Conservation (phyloP, 2,329 filamentous ascomycete genomes). For the Aspergillus jensenii region DNA sequence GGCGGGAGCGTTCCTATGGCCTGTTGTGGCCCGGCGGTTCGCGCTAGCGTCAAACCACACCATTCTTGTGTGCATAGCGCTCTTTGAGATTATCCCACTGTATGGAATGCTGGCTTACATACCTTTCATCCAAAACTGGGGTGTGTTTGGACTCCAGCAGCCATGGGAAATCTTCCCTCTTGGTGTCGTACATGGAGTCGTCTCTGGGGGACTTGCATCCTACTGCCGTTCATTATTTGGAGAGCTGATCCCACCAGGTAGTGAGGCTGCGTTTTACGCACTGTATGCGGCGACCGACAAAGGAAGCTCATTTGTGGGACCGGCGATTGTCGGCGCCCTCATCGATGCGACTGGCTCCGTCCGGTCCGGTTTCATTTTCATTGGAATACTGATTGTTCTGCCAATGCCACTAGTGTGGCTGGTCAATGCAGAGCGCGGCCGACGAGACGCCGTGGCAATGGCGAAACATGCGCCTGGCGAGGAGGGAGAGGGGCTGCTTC, state of each 20-base stretch:
- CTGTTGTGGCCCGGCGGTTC: slow-evolving; percentile 67
- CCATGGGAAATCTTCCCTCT: slow-evolving; percentile 93
- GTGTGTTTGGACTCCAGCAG: slow-evolving; percentile 76
- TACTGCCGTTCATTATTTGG: slow-evolving; percentile 88
- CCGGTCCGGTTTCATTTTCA: slow-evolving; percentile 82
- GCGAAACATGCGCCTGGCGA: slow-evolving; percentile 25
- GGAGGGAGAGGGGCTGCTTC: slow-evolving; percentile 31
- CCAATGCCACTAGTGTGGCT: slow-evolving; percentile 79
- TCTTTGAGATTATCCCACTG: slow-evolving; percentile 88
- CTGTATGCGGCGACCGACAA: slow-evolving; percentile 95
- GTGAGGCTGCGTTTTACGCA: slow-evolving; percentile 89
- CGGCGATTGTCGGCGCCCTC: slow-evolving; percentile 83
- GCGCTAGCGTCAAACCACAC: slow-evolving; percentile 74
- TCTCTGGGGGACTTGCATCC: slow-evolving; percentile 78
- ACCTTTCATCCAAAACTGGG: slow-evolving; percentile 69
- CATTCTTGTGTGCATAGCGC: slow-evolving; percentile 77
- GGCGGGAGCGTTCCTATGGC: slow-evolving; percentile 81
- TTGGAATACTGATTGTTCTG: slow-evolving; percentile 74
- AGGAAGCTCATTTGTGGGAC: slow-evolving; percentile 84
- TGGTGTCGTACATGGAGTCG: slow-evolving; percentile 81
- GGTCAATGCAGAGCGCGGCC: slow-evolving; percentile 52
- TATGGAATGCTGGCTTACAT: slow-evolving; percentile 85
- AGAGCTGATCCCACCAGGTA: slow-evolving; percentile 84
- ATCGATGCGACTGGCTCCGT: slow-evolving; percentile 76
- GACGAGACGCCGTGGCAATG: slow-evolving; percentile 33